Conservation (phyloP, 148 eudicot genomes). For the Vaccinium macrocarpon region DNA sequence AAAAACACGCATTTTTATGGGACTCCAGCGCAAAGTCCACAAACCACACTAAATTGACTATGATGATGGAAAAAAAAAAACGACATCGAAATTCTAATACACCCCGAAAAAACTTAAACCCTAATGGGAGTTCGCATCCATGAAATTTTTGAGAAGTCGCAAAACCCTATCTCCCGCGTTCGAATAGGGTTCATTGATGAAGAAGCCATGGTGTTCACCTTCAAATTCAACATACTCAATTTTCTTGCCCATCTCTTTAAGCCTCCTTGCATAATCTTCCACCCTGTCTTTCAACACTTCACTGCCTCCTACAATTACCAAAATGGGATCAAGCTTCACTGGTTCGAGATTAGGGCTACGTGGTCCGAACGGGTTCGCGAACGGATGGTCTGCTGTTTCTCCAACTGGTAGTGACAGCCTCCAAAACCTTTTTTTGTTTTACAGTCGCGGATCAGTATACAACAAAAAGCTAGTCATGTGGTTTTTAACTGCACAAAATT, state of each 20-base stretch:
- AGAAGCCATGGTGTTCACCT: slow-evolving; percentile 66
- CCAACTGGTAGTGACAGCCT: slow-evolving; percentile 62
- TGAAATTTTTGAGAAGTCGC: slow-evolving; percentile 33
- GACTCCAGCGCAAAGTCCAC: background rate
- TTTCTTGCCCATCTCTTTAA: slow-evolving; percentile 51
- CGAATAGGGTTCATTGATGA: slow-evolving; percentile 39
- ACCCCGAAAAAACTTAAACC: background rate
- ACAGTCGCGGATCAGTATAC: background rate
- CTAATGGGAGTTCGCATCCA: slow-evolving; percentile 28
- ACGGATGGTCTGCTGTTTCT: slow-evolving; percentile 50
- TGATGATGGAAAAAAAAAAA: background rate
- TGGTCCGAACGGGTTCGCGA: slow-evolving; percentile 74
- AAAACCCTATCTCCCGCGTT: slow-evolving; percentile 29
- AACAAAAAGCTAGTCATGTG: background rate
- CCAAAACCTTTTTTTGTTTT: slow-evolving; percentile 51
- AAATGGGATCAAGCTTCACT: slow-evolving; percentile 47
- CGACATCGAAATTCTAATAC: background rate
- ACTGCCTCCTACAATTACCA: slow-evolving; percentile 52
- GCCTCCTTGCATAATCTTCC: slow-evolving; percentile 43
- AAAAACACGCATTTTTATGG: background rate
- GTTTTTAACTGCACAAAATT: background rate
- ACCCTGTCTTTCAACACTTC: slow-evolving; percentile 69
- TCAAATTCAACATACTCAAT: slow-evolving; percentile 42
- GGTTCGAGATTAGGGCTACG: slow-evolving; percentile 43
- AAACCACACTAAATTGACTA: background rate